These are phyloP conservation scores for Boletus rubroflammeus DNA, from an alignment of 768 basidiomycete species.

Conservation along the genomic window DNA sequence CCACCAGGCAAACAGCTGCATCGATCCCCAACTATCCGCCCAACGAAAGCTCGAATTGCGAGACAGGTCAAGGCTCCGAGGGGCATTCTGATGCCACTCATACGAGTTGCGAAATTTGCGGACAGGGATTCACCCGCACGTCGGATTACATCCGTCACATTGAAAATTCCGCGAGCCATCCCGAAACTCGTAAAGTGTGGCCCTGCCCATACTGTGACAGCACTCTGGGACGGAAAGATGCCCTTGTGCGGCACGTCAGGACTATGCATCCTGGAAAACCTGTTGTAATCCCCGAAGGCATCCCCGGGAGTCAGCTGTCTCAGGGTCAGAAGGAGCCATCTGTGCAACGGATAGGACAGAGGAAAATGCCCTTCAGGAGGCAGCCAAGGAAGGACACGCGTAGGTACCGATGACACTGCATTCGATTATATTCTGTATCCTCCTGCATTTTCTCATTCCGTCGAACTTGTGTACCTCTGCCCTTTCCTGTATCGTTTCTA, in stretches of 20 bases:
- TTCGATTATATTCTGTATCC: not conserved
- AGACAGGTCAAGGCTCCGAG: not conserved
- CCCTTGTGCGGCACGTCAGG: conserved; percentile 22
- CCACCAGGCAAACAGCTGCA: not conserved
- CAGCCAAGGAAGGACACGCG: conserved; percentile 6
- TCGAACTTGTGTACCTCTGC: not conserved
- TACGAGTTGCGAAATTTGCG: conserved; percentile 14
- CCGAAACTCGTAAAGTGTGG: conserved; percentile 26
- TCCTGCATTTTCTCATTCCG: not conserved
- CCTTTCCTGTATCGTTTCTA: not conserved
- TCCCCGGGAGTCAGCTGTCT: not conserved
- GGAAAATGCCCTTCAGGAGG: conserved; percentile 1
- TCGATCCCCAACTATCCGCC: not conserved
- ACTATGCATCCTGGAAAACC: conserved; percentile 11
- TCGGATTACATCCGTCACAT: conserved; percentile 24
- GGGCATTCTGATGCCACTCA: not conserved
- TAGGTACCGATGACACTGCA: not conserved
- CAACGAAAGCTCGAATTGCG: not conserved
- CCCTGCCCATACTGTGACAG: conserved; percentile 21
- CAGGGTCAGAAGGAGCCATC: not conserved
- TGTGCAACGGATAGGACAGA: conserved; percentile 5
- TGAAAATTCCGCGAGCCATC: conserved; percentile 21
- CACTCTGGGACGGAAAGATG: conserved; percentile 24
- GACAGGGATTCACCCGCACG: conserved; percentile 15
- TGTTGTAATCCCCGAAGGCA: not conserved